Evolutionary conservation across 176 grass and related monocot genomes (phyloP), one percentile per base, ranked within the genome.

Genomic region (Thalia dealbata): DNA sequence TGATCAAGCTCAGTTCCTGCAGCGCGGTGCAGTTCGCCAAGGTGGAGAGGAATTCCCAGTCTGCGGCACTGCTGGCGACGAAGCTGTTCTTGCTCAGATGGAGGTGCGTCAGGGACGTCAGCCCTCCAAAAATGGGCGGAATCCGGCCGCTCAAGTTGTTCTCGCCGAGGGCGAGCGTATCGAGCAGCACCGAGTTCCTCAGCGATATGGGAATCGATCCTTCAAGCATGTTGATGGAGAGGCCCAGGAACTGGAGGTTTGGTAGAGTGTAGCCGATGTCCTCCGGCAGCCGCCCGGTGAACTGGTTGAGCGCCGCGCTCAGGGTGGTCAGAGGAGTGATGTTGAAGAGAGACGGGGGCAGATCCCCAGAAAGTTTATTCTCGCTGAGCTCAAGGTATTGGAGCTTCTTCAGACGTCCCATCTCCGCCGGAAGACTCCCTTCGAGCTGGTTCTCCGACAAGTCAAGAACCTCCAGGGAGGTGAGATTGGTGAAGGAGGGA

Each of bases 121-220:
- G 42, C 6, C 21, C 58, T 8, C 80, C 80, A 19, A 82, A 28
- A 52, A 54, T 77, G 6, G 74, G 14, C 15, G 80, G 80, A 15
- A 82, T 75, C 23, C 26, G 1, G 12, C 80, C 80, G 29, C 55
- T 76, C 21, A 82, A 82, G 22, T 74, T 69, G 58, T 82, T 82
- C 16, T 11, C 0, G 25, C 14, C n/a, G 21, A 82, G 52, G 32
- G 70, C 64, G 23, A 82, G 69, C 1, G 3, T 0, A 10, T 21
- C 14, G n/a, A 82, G 72, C 1, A 10, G 22, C 4, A 54, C 52
- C 4, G 74, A 66, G 24, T 82, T 82, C 0, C 19, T 38, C 28
- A 82, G 15, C 7, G 80, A 82, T 18, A 23, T 11, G 3, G 80
- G 80, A 71, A 82, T 82, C 0, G 50, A 25, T 18, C 80, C 80